Base-by-base conservation (phyloP, 257 asterid species). In the Salvia rosmarinus region DNA sequence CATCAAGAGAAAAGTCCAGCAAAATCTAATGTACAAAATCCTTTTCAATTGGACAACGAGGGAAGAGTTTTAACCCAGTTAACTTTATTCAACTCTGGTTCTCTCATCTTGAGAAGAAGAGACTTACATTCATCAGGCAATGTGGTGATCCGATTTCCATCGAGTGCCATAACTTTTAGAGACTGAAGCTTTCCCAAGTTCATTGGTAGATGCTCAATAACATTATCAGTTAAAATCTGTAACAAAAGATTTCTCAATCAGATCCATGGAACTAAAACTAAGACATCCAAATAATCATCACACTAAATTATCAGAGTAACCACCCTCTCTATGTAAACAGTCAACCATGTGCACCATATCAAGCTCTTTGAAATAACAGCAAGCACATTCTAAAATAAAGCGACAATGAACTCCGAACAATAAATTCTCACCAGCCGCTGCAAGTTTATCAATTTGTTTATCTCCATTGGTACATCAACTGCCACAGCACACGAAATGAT, bases 71-170 rank as follows among this genome's bases (percentile, higher is more conserved):
- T n/a, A 77, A 63, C 35, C 65, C 52, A 73, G 52, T 40, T 55
- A 69, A 71, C 58, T 55, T 43, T 59, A 77, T 47, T 57, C 32
- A 64, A 60, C 56, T 25, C 28, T 35, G 17, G 21, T 44, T 49
- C 74, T 30, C 51, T 59, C 67, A 62, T 63, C 44, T 54, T 59
- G 47, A 54, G 60, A 73, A 6, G 44, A 42, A 72, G 68, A 72
- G 74, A 77, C 85, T 84, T 85, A 91, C 99, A 78, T 86, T 94
- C 99, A 75, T 89, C 98, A 64, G 99, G 98, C 88, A 94, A 75
- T 68, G 94, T 79, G 66, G 87, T 76, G 47, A 94, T 80, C 79
- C 80, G 87, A 78, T 91, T 94, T 77, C 86, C 86, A 75, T 94
- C 99, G 65, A 94, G 94, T 62, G 91, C 81, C 85, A 91, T 82